These are phyloP conservation scores for Microdochium nivale DNA, from an alignment of 2,329 filamentous ascomycete genomes.

Conservation along the genomic window DNA sequence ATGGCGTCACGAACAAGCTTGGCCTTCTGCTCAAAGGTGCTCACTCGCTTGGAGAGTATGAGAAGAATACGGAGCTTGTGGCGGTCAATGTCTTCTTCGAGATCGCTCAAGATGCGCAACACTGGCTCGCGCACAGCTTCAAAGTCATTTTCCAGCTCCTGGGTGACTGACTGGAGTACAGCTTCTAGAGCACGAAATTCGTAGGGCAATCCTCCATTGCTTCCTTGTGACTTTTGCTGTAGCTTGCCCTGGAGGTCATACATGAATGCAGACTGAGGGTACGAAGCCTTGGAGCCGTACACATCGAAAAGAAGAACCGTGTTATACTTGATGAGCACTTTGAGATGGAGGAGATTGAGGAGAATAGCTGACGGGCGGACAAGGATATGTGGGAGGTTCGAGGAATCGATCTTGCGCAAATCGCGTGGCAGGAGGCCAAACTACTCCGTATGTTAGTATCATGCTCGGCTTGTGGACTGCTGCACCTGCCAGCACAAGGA, in stretches of 20 bases:
- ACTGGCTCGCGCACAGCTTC: slow-evolving; percentile 90
- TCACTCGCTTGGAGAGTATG: slow-evolving; percentile 89
- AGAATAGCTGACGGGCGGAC: slow-evolving; percentile 88
- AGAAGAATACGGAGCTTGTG: slow-evolving; percentile 87
- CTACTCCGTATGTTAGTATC: slow-evolving; percentile 32
- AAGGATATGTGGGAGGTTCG: slow-evolving; percentile 88
- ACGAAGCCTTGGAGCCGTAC: slow-evolving; percentile 88
- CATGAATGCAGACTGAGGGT: slow-evolving; percentile 95
- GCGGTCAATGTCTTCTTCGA: slow-evolving; percentile 94
- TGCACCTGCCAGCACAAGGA: neutral
- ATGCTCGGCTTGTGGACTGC: neutral
- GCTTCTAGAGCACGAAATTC: slow-evolving; percentile 95
- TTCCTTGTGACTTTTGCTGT: slow-evolving; percentile 61
- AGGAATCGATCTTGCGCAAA: slow-evolving; percentile 95
- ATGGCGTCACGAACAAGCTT: slow-evolving; percentile 90
- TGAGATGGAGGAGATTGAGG: slow-evolving; percentile 91
- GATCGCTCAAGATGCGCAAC: slow-evolving; percentile 74
- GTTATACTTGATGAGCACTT: slow-evolving; percentile 91
- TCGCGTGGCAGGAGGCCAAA: slow-evolving; percentile 91
- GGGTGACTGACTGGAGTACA: slow-evolving; percentile 87
- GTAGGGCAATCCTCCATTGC: slow-evolving; percentile 69
- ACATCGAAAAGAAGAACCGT: slow-evolving; percentile 93
- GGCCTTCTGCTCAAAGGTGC: slow-evolving; percentile 95
- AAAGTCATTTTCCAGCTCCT: slow-evolving; percentile 87
- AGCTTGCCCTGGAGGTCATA: slow-evolving; percentile 93